Percentiles rank a stretch among this genome's conserved stretches.
These are phyloP conservation scores for Coccomyxa sp. DNA, from an alignment of 139 green algal genomes.

Conservation along the genomic window DNA sequence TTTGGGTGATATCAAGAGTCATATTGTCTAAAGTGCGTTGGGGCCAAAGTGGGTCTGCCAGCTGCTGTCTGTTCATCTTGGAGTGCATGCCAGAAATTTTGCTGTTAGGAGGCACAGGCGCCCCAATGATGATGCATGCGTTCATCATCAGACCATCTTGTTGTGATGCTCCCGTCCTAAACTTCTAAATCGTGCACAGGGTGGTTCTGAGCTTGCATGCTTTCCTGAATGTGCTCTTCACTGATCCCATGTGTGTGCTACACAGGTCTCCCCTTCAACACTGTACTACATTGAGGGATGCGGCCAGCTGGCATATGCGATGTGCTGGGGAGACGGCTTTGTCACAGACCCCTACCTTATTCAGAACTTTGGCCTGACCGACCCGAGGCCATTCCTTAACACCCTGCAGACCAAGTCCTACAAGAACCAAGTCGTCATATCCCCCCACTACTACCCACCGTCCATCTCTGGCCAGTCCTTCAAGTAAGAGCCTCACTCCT, in stretches of 20 bases:
- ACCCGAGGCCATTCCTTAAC: conserved; percentile 43
- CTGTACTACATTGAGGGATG: background rate
- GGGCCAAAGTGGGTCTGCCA: background rate
- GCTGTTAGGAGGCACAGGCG: too few relatives aligned
- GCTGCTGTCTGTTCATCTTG: background rate
- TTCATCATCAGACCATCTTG: too few relatives aligned
- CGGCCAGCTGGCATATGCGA: conserved; percentile 6
- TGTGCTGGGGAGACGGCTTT: conserved; percentile 39
- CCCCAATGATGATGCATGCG: too few relatives aligned
- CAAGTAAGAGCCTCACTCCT: background rate
- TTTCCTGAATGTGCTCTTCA: background rate
- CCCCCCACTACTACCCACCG: conserved; percentile 2
- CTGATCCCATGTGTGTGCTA: background rate
- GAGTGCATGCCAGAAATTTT: too few relatives aligned
- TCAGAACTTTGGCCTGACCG: background rate
- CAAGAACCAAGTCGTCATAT: conserved; percentile 18
- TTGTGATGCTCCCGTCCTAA: too few relatives aligned
- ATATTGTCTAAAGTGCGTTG: background rate
- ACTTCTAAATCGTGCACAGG: too few relatives aligned
- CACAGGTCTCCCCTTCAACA: background rate
- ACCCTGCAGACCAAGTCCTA: conserved; percentile 33
- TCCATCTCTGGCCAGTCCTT: background rate
- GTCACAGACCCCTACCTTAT: conserved; percentile 19
- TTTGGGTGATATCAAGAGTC: background rate
- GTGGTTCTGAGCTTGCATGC: too few relatives aligned